These are phyloP conservation scores for Hypholoma sublateritium DNA, from an alignment of 768 basidiomycete species.

Conservation along the genomic window DNA sequence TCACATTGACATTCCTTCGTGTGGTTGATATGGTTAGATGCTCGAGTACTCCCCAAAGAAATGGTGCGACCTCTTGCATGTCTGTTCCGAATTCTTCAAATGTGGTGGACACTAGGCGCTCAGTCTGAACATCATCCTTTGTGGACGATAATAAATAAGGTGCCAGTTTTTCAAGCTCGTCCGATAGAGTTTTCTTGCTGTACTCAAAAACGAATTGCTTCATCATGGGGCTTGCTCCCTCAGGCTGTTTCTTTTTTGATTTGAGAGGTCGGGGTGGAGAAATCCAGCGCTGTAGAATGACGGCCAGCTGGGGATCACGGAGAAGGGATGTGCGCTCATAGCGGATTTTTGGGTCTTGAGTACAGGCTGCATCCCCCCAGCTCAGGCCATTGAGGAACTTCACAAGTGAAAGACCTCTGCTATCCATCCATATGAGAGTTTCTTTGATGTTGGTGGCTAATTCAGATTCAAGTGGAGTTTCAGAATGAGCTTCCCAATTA, in stretches of 20 bases:
- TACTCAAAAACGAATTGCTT: background rate
- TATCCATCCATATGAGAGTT: background rate
- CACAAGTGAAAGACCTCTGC: background rate
- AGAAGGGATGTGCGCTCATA: background rate
- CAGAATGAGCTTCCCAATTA: too few species aligned
- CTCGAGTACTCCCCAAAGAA: background rate
- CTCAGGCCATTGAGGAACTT: background rate
- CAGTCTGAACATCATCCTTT: background rate
- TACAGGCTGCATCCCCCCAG: background rate
- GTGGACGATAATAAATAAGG: background rate
- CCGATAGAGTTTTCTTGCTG: background rate
- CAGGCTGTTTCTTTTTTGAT: background rate
- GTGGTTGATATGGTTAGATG: background rate
- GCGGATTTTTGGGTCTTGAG: background rate
- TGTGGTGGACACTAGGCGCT: background rate
- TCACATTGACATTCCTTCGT: slow-evolving; percentile 18
- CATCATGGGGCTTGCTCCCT: background rate
- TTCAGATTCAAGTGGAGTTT: too few species aligned
- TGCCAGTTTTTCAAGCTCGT: slow-evolving; percentile 2
- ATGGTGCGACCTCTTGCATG: background rate
- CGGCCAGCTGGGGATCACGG: background rate
- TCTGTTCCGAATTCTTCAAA: background rate
- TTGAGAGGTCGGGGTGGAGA: background rate
- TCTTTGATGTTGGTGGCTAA: too few species aligned
- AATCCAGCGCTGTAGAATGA: background rate